Evolutionary conservation across 495 filamentous ascomycete species (phyloP), one percentile per base, ranked within the genome.

Genomic region (Haplographium delicatum): DNA sequence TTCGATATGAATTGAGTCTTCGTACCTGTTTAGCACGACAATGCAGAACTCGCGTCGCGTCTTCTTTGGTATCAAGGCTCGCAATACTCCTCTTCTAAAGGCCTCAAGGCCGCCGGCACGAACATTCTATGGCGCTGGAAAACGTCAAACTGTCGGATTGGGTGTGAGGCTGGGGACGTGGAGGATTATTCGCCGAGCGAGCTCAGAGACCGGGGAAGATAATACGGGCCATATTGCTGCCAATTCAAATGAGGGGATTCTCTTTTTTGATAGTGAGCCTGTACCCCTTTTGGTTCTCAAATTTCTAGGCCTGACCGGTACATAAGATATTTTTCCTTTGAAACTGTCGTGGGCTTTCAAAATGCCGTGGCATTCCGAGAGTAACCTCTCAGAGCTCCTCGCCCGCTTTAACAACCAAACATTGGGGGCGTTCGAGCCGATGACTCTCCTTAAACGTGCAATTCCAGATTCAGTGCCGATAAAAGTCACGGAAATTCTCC

Each of bases 211-310:
- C 0, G 75, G 72, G 20, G 72, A 78, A 24, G 65, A 77, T 47
- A 74, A 82, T 56, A 74, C 72, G 7, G 91, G 93, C 2, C 90
- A 96, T 62, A 95, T 98, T 51, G 65, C 76, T 18, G 63, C 85
- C 5, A 72, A 65, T 1, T 65, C 82, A 1, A 84, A 85, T 50
- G 89, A 96, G 68, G 83, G 81, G 0, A 81, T 96, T 20, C 58
- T 98, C 5, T 98, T 91, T 67, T 81, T 98, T 54, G 89, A 95
- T 62, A 95, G 89, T 94, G 16, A 39, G 33, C 5, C 27, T 45
- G 23, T 7, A n/a, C 11, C 10, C 20, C 15, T 31, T 5, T 35
- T 18, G 7, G 1, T 4, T 31, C 30, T 7, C 13, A 11, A 44
- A 33, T 30, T 11, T 18, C 10, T 9, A 27, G n/a, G 7, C 16